A percentile compares a stretch with the other conserved stretches of the same genome.
phyloP scores from a whole-genome alignment of 2,329 filamentous ascomycete species.

The Monosporascus sp. region DNA sequence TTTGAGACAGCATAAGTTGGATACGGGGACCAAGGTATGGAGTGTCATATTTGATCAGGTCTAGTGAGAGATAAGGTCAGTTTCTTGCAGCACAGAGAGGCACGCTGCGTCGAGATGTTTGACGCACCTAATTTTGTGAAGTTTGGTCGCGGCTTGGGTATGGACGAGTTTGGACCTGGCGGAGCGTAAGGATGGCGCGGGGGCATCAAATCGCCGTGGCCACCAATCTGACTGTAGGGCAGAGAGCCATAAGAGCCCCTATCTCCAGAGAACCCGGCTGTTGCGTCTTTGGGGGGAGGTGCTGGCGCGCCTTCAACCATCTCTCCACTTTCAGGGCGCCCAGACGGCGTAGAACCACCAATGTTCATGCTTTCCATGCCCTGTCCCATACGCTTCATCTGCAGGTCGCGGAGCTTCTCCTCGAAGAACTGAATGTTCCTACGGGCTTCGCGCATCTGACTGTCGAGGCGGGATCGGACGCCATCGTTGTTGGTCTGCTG shows the following conservation, averaged over 20 bases:
- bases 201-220: constrained; percentile 70
- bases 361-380: constrained; percentile 64
- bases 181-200: constrained; percentile 74
- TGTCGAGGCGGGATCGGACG: constrained; percentile 85
- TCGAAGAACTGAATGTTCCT: constrained; percentile 95
- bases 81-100: not conserved
- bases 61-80: constrained; percentile 38
- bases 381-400: constrained; percentile 69
- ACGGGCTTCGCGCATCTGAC: constrained; percentile 87
- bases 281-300: constrained; percentile 69
- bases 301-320: constrained; percentile 45
- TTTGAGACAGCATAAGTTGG: constrained; percentile 96
- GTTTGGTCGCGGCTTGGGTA: constrained; percentile 75
- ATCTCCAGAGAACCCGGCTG: constrained; percentile 34
- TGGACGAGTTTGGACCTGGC: constrained; percentile 58
- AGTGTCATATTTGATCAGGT: constrained; percentile 98
- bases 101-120: not conserved
- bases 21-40: constrained; percentile 93
- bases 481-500: constrained; percentile 91
- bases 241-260: constrained; percentile 58
- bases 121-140: constrained; percentile 89
- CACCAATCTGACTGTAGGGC: constrained; percentile 53
- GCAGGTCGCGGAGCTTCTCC: constrained; percentile 81
- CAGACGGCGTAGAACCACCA: constrained; percentile 35
- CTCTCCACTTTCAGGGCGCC: constrained; percentile 41